Evolutionary conservation across 345 rosid species (phyloP), one percentile per base, ranked within the genome.

Genomic region (Dovyalis caffra): DNA sequence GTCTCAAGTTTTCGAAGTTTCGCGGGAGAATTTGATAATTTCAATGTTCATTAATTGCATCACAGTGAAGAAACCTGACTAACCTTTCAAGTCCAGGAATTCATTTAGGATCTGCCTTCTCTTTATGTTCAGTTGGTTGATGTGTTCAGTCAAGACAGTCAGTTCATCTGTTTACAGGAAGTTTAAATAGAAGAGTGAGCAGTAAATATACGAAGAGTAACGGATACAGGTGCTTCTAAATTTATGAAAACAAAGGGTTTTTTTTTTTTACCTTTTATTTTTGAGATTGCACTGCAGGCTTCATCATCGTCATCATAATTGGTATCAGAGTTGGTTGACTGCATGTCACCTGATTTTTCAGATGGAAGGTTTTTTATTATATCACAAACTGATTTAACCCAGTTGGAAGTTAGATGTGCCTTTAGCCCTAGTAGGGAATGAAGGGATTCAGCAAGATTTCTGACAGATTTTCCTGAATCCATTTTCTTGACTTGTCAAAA

Each of bases 31-130:
- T 11, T 28, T 61, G 7, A 61, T 61, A 29, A 18, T 15, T 25
- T 35, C 28, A 8, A n/a, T 16, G 6, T 10, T 18, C 37, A 8
- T 35, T 21, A 35, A 64, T n/a, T n/a, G n/a, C n/a, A 18, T 35
- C 8, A 56, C 35, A 32, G 23, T 57, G 2, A 31, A 31, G 43
- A 11, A 61, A 60, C 14, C 18, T 0, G 34, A 76, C 82, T 81
- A 61, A 92, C 97, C 97, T 88, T 92, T 90, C 85, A 89, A 82
- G 82, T 90, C 92, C 79, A 92, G 82, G 49, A 85, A 85, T 62
- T 89, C 96, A 76, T 87, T 87, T 26, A 92, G 90, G 74, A 84
- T 64, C 80, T 86, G 90, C 79, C 89, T 84, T 78, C 97, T 89
- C 71, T 66, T 87, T 53, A 33, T 79, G 81, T 83, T 90, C 79